phyloP scores from a whole-genome alignment of 345 rosid species.

The Eucalyptus tenuipes region DNA sequence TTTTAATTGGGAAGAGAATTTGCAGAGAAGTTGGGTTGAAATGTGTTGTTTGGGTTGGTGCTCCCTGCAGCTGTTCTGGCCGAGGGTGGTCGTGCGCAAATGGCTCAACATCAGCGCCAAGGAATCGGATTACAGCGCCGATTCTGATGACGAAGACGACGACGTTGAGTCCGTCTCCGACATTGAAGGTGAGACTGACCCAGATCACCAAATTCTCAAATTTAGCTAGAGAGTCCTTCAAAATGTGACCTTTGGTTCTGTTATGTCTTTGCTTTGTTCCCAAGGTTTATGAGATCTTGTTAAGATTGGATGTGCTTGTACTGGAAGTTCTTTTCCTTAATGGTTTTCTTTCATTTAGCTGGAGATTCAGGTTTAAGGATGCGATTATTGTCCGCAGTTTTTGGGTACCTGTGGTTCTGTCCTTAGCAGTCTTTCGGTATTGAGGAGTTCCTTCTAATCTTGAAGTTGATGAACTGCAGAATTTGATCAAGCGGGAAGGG shows the following conservation, averaged over 20 bases:
- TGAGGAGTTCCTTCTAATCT: not conserved
- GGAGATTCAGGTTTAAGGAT: not conserved
- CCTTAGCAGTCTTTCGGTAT: not conserved
- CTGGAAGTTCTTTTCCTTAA: not conserved
- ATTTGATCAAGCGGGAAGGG: not conserved
- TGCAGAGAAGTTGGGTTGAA: slow-evolving; percentile 73
- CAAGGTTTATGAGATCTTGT: not conserved
- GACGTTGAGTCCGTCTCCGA: slow-evolving; percentile 32
- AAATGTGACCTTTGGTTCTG: not conserved
- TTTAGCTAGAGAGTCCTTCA: not conserved
- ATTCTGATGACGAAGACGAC: slow-evolving; percentile 35
- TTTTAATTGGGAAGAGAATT: not conserved
- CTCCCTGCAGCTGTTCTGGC: slow-evolving; percentile 83
- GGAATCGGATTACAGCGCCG: slow-evolving; percentile 78
- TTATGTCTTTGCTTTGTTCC: not conserved
- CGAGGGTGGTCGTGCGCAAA: slow-evolving; percentile 62
- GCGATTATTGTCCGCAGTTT: not conserved
- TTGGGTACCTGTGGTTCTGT: not conserved
- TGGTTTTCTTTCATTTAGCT: not conserved
- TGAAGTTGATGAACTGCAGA: slow-evolving; percentile 6
- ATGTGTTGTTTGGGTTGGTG: slow-evolving; percentile 74
- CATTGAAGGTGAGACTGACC: slow-evolving; percentile 17
- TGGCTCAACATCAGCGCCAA: slow-evolving; percentile 58
- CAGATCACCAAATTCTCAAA: not conserved
- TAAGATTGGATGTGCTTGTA: not conserved